Base-by-base conservation (phyloP, 352 stramenopile species). In the Peronospora belbahrii region DNA sequence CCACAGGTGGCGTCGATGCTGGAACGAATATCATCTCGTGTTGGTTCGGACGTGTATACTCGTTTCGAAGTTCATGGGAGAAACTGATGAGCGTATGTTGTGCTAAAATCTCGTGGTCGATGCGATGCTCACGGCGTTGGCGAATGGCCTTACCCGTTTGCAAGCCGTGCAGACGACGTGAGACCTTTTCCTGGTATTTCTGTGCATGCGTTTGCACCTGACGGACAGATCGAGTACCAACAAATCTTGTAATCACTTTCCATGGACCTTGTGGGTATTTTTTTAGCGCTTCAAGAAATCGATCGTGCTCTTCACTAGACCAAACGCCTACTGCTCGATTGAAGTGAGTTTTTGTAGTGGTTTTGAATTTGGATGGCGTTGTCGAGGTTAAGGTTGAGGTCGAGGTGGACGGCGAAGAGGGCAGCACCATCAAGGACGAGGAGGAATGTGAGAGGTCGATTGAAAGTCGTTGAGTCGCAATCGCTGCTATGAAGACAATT, bases 141-240 rank as follows among this genome's bases (percentile, higher is more conserved):
- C 64, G 62, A 30, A 62, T 74, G 23, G 59, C 62, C 15, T 74
- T 77, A 13, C 79, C 70, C 18, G 74, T 80, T 31, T 72, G 65
- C 25, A 86, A 61, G 0, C 77, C 72, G n/a, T 78, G 70, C 31
- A 77, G 52, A 10, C 70, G 62, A 2, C 77, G 74, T 28, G 60
- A 59, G 24, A 88, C 69, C 38, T 88, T 88, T 42, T 88, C 74
- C 46, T 83, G 70, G 51, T 88, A 88, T 50, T 75, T 77, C 41
- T 80, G 63, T 10, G 66, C 62, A 42, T 80, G 68, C 2, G 74
- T 86, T 47, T 86, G 77, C 44, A 85, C 74, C 46, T 88, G 77
- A 3, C 77, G 71, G 1, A 78, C 59, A 0, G 70, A 83, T 15
- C 72, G 65, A 34, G 73, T 79, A 14, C 57, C 64, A 20, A 85